phyloP scores from a whole-genome alignment of 164 flowering plant genomes.

The Magnolia sinica region DNA sequence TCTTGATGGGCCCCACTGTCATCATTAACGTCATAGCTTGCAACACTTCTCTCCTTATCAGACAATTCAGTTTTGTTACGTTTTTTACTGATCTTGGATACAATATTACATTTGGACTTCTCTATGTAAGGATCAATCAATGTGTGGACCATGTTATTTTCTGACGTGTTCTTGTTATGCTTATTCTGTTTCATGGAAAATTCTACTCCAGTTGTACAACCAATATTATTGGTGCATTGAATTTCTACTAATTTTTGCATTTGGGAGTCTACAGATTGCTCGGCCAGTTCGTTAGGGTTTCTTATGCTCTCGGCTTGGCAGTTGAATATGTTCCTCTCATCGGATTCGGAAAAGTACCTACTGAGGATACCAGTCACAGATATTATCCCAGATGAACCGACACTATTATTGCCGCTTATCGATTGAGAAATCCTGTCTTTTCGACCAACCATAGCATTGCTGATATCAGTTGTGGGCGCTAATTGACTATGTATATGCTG shows the following conservation, averaged over 20 bases:
- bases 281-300: too few species aligned
- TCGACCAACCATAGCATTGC: too few species aligned
- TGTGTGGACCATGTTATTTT: background rate
- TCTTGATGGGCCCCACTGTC: background rate
- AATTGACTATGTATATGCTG: too few species aligned
- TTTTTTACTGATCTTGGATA: background rate
- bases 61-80: background rate
- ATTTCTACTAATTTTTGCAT: too few species aligned
- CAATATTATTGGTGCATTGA: too few species aligned
- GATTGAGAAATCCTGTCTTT: too few species aligned
- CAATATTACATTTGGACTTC: background rate
- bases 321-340: constrained; percentile 18
- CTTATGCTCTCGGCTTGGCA: background rate
- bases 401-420: constrained; percentile 5
- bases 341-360: constrained; percentile 35
- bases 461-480: too few species aligned
- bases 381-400: constrained; percentile 27
- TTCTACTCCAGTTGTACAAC: background rate
- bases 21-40: background rate
- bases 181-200: background rate
- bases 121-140: background rate
- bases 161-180: background rate
- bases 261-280: too few species aligned
- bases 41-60: background rate
- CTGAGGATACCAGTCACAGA: constrained; percentile 44